Base-by-base conservation (phyloP, 306 rosid species). In the Pachyrhizus erosus region DNA sequence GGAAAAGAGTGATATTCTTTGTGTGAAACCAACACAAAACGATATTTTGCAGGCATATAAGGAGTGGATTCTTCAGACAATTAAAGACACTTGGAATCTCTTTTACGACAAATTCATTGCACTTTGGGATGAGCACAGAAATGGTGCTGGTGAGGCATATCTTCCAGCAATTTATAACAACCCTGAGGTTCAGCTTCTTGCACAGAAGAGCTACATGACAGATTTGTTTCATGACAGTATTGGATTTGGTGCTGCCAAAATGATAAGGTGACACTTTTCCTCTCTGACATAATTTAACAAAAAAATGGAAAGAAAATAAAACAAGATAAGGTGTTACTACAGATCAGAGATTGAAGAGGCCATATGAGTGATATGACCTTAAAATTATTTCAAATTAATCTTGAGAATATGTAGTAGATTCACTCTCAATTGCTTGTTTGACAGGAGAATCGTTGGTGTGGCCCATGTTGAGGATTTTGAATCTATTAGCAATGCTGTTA, bases 371-470 rank as follows among this genome's bases (percentile, higher is more conserved):
- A 58, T 9, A 9, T 55, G 13, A 21, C 64, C 64, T 21, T 9
- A 3, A 55, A 55, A 55, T 58, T 58, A 57, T 21, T 58, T 58
- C n/a, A 58, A 58, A 58, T 58, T 21, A n/a, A 52, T 52, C 12
- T 57, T 21, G 64, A 21, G 31, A 31, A 21, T 2, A 58, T 58
- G 37, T 60, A 26, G 67, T 60, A 60, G 67, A 11, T 24, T 60
- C 39, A 60, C 18, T 11, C 18, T 60, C 12, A 62, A 31, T 64
- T 64, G 12, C 14, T 34, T 34, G 48, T 8, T 66, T 73, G 45
- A 45, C 86, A 93, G 96, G 94, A 86, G 97, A 78, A 93, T 93
- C 11, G 94, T 90, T 61, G 94, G 98, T 20, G 93, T 91, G 76
- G 92, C 82, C 4, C 96, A 93, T 84, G 96, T 90, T 46, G 96